Evolutionary conservation across 352 stramenopile species (phyloP).

Genomic region (Pythium dissimile): DNA sequence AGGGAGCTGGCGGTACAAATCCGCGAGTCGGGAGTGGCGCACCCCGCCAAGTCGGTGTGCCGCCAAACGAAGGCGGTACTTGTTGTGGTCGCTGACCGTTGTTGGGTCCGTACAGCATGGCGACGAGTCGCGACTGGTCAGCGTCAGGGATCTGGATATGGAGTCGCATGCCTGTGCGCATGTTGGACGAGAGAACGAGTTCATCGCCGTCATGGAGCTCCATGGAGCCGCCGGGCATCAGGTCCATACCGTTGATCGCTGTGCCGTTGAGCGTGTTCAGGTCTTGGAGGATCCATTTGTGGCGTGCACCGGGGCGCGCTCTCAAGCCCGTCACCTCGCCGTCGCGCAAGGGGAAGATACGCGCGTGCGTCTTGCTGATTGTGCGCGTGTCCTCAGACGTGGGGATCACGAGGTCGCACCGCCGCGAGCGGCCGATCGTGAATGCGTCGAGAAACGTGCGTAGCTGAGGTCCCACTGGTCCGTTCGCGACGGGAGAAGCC

Average conservation of each 20-base stretch:
- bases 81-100: not conserved
- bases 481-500: conserved; percentile 2
- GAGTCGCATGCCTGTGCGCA: conserved; percentile 59
- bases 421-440: conserved; percentile 65
- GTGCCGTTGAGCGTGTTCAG: conserved; percentile 81
- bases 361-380: conserved; percentile 70
- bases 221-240: conserved; percentile 45
- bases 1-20: not conserved
- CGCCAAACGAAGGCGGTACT: not conserved
- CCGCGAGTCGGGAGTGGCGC: not conserved
- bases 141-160: conserved; percentile 44
- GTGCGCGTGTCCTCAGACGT: conserved; percentile 72
- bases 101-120: conserved; percentile 26
- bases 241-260: conserved; percentile 63
- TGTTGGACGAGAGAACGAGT: conserved; percentile 61
- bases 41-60: conserved; percentile 4
- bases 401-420: conserved; percentile 63
- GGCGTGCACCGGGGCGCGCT: not conserved
- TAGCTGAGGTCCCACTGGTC: not conserved
- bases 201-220: conserved; percentile 68
- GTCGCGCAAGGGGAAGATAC: conserved; percentile 47
- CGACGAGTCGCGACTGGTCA: conserved; percentile 34
- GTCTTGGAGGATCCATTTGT: conserved; percentile 75
- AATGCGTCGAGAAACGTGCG: conserved; percentile 48
- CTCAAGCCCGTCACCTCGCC: not conserved